These are phyloP conservation scores for Geosiphon pyriformis DNA, from an alignment of 192 early-diverging fungal genomes.

Conservation along the genomic window DNA sequence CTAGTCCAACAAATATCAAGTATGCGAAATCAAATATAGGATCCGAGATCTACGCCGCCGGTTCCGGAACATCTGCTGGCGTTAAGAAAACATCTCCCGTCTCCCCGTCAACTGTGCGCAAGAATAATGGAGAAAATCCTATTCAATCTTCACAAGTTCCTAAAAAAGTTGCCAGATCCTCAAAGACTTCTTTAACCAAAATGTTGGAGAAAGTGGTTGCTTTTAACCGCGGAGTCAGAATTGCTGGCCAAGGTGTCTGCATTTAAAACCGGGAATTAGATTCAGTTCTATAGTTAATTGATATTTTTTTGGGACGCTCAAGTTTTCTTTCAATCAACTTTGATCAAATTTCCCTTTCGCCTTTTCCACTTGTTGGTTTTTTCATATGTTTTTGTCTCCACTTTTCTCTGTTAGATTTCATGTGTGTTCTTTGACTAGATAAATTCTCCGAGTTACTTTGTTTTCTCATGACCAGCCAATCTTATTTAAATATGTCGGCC, in stretches of 20 bases:
- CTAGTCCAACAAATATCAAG: not conserved
- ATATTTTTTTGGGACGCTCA: too few relatives aligned
- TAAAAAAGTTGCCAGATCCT: constrained; percentile 13
- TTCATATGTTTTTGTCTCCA: too few relatives aligned
- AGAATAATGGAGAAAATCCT: not conserved
- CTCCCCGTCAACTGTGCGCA: not conserved
- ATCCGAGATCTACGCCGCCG: not conserved
- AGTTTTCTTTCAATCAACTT: too few relatives aligned
- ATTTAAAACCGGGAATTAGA: too few relatives aligned
- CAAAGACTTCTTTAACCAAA: constrained; percentile 14
- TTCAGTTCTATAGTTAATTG: too few relatives aligned
- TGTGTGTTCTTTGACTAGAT: too few relatives aligned
- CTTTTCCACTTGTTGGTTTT: too few relatives aligned
- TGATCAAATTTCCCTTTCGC: too few relatives aligned
- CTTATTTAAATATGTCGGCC: too few relatives aligned
- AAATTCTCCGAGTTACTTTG: too few relatives aligned
- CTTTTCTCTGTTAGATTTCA: too few relatives aligned
- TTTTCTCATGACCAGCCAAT: too few relatives aligned
- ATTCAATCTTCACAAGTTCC: not conserved
- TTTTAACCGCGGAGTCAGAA: constrained; percentile 21
- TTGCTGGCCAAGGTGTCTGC: constrained; percentile 17
- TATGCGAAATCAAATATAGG: not conserved
- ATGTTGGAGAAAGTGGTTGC: constrained; percentile 18
- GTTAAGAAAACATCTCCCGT: not conserved
- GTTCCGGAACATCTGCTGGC: not conserved